Evolutionary conservation across 2,329 filamentous ascomycete species (phyloP), one percentile per base, ranked within the genome.

Genomic region (Diaporthe caulivora): DNA sequence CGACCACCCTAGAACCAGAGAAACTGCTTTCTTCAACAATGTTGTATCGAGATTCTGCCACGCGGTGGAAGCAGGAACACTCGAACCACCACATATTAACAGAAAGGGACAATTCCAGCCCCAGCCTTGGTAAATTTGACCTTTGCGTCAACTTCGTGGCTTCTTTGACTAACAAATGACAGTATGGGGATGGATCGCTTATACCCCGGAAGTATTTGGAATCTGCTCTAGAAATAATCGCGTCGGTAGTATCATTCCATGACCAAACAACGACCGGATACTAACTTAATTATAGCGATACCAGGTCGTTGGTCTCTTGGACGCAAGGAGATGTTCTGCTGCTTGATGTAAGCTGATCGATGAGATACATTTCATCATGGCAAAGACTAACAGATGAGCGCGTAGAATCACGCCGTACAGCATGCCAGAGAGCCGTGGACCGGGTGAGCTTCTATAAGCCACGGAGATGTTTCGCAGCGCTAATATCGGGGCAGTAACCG

Each of bases 11-110:
- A 40, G 58, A 3, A 62, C 58, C 5, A 40, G 58, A 8, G 40
- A 62, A 1, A 62, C 58, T 47, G 58, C 58, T 24, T 62, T 62
- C 58, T 62, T 62, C 58, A 62, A 62, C 40, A 62, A 62, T 18
- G 18, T 62, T 2, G 58, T 62, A 17, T 62, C 58, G 18, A 40
- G 58, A 9, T 62, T 62, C 40, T 62, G 58, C 18, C 40, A 62
- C 15, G 58, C 58, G 11, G 58, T 62, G 10, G 40, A 62, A 62
- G 24, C 58, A n/a, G 58, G 58, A 2, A 62, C 58, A 18, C 17
- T 62, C 24, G 58, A 44, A 8, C 40, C 58, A 42, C 58, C 58
- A 11, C 58, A 62, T 5, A 31, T 62, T 17, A 47, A 47, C 24
- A 31, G 18, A 8, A 34, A 62, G n/a, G 58, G 58, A 9, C 8